Evolutionary conservation across 2,329 filamentous ascomycete genomes (phyloP), one percentile per base, ranked within the genome.

Genomic region (Claviceps humidiphila): DNA sequence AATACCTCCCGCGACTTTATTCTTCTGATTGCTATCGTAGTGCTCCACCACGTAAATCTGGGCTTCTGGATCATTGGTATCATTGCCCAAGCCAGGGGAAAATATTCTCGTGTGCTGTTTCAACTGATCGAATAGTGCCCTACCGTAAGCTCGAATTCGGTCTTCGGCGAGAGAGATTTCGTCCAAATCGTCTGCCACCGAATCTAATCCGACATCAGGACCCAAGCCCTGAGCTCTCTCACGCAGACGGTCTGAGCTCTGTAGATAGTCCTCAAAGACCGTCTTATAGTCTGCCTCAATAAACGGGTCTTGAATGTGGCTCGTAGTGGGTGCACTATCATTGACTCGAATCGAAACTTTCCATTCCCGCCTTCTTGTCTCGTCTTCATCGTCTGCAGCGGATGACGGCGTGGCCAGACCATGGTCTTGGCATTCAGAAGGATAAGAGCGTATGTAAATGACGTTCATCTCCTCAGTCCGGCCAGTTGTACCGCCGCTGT

Each of bases 31-130:
- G 46, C 40, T 43, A 37, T 59, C 55, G 50, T 64, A 53, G 48
- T 60, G 53, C 51, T 65, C 60, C 14, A 61, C 53, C 50, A 65
- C 51, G 48, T 60, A 57, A 38, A 63, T 49, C 44, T 63, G 61
- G 17, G 54, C 54, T 20, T 60, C 56, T 3, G 47, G 53, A 2
- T 51, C 49, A 8, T 53, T 52, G 2, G 51, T 47, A 7, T 53
- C 54, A 5, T 43, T 34, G 22, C 48, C 37, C 5, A 4, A 7
- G 49, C 42, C 42, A 24, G 26, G 4, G 5, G 49, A 52, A n/a
- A 61, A 53, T 37, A 57, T 22, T 13, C 43, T 49, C 2, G 50
- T 49, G 3, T 47, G 38, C 6, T 58, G 51, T 24, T 57, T 52
- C 8, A 63, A 51, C 53, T 61, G 58, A 20, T 52, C 41, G 2